These are phyloP conservation scores for Kickxella alabastrina DNA, from an alignment of 192 early-diverging fungal species.

Conservation along the genomic window DNA sequence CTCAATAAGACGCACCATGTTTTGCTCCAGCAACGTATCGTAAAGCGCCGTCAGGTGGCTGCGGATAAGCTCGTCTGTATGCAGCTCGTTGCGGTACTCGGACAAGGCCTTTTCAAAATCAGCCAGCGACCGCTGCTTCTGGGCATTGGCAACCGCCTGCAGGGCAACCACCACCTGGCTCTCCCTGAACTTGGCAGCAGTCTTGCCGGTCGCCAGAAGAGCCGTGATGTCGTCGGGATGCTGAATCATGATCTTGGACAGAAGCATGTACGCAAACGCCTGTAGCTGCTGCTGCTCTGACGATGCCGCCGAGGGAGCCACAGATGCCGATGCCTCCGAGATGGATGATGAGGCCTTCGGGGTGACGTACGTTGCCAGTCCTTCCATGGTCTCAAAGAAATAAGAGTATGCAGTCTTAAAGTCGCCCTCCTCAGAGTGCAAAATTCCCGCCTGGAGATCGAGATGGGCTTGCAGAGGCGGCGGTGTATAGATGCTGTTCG, in stretches of 20 bases:
- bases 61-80: slow-evolving; percentile 91
- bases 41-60: slow-evolving; percentile 89
- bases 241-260: slow-evolving; percentile 99
- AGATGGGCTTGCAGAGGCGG: slow-evolving; percentile 92
- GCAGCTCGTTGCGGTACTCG: slow-evolving; percentile 82
- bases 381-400: slow-evolving; percentile 98
- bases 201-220: slow-evolving; percentile 85
- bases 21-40: slow-evolving; percentile 95
- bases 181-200: slow-evolving; percentile 78
- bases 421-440: slow-evolving; percentile 98
- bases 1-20: slow-evolving; percentile 95
- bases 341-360: slow-evolving; percentile 18
- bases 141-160: slow-evolving; percentile 89
- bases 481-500: slow-evolving; percentile 97
- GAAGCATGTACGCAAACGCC: slow-evolving; percentile 96
- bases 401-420: slow-evolving; percentile 99
- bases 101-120: slow-evolving; percentile 93
- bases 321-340: slow-evolving; percentile 1
- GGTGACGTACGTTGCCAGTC: slow-evolving; percentile 60
- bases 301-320: slow-evolving; percentile 1
- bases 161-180: slow-evolving; percentile 89
- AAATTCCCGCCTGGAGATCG: slow-evolving; percentile 96
- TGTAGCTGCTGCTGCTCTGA: slow-evolving; percentile 68
- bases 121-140: slow-evolving; percentile 93
- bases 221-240: slow-evolving; percentile 91